These are phyloP conservation scores for Tuber brumale DNA, from an alignment of 495 filamentous ascomycete genomes.

Conservation along the genomic window DNA sequence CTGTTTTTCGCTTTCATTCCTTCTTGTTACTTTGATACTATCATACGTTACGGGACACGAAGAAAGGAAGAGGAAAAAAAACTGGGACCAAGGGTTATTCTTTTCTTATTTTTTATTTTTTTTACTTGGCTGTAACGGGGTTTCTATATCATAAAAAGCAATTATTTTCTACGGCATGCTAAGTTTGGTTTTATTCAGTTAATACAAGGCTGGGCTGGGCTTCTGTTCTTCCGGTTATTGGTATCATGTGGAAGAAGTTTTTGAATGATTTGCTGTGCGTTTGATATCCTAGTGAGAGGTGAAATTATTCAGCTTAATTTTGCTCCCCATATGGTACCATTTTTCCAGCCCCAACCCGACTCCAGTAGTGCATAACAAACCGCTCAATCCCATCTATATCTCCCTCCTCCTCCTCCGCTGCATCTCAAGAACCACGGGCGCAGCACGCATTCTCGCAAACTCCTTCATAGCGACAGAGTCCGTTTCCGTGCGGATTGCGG, in stretches of 20 bases:
- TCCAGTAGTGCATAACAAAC: neutral
- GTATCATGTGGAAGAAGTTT: neutral
- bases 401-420: constrained; percentile 10
- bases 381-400: neutral
- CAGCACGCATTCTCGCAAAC: constrained; percentile 26
- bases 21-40: neutral
- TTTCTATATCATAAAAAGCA: neutral
- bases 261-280: constrained; percentile 7
- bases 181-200: neutral
- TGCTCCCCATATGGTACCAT: constrained; percentile 12
- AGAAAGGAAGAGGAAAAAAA: constrained; percentile 12
- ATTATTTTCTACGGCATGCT: neutral
- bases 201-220: neutral
- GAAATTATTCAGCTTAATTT: constrained; percentile 4
- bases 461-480: constrained; percentile 30
- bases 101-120: constrained; percentile 3
- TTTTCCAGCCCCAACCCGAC: neutral
- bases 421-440: constrained; percentile 31
- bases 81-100: constrained; percentile 9
- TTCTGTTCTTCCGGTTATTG: neutral
- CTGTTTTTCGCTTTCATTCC: neutral
- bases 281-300: neutral
- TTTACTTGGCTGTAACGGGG: neutral
- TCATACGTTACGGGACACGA: constrained; percentile 7
- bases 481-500: constrained; percentile 77